Evolutionary conservation across 208 protist genomes (phyloP), one percentile per base, ranked within the genome.

Genomic region (Leishmania gerbilli): DNA sequence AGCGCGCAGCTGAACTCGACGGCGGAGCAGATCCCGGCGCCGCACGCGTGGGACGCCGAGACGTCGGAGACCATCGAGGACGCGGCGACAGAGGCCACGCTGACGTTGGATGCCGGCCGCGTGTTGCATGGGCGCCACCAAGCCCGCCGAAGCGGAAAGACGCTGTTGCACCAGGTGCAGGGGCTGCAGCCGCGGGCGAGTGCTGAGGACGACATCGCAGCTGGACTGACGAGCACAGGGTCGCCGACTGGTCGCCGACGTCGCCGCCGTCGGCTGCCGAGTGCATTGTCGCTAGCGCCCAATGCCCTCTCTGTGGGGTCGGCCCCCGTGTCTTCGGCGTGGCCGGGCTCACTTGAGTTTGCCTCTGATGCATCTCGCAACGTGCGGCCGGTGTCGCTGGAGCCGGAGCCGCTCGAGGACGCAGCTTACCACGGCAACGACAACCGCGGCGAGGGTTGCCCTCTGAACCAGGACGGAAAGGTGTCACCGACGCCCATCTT

Each of bases 21-120:
- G 3, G 93, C 85, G 0, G 91, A 95, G 86, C 93, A 96, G 85
- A 76, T 94, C 13, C 91, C 91, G 1, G 91, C 93, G 3, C 93
- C 93, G n/a, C 89, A 95, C 87, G 85, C 90, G 60, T 96, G 93
- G 93, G 71, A 90, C 45, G 83, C 87, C 13, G 93, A 95, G 67
- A 91, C 85, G 8, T 58, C 88, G n/a, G 83, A 87, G 53, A 92
- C 84, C 31, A 72, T 89, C 0, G 88, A 92, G 60, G 86, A 93
- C 79, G 75, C 77, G n/a, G 83, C 72, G 13, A 83, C 62, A 3
- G 82, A 91, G 80, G 65, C 78, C 24, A 90, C 84, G 0, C 1
- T 90, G 27, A 67, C 82, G 11, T 27, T 90, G 9, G 69, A 83
- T 37, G 80, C 80, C 9, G 76, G 79, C 1, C 80, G 82, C 24